Evolutionary conservation across 2,329 filamentous ascomycete genomes (phyloP).

Genomic region (Calonectria hawksworthii): DNA sequence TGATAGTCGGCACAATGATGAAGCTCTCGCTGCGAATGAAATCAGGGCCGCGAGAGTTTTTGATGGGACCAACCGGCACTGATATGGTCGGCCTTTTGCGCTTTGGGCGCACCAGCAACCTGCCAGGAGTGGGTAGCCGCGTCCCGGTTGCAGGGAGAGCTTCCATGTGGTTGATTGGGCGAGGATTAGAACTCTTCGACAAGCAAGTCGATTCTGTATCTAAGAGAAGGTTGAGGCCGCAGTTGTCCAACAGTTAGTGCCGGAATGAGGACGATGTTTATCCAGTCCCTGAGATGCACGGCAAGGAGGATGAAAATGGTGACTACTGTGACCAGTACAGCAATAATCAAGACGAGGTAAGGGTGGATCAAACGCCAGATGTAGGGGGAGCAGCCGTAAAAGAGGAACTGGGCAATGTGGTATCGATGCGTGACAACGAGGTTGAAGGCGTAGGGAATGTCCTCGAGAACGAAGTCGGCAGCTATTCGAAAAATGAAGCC

Average conservation of each 20-base stretch:
- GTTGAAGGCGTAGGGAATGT: not conserved
- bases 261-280: not conserved
- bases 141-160: conserved; percentile 27
- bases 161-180: conserved; percentile 36
- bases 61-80: conserved; percentile 54
- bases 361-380: not conserved
- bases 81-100: conserved; percentile 51
- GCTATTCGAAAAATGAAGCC: not conserved
- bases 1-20: conserved; percentile 52
- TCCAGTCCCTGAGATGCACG: not conserved
- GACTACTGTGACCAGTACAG: not conserved
- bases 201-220: not conserved
- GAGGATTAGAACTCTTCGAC: not conserved
- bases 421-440: not conserved
- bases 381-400: not conserved
- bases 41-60: conserved; percentile 52
- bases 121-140: conserved; percentile 33
- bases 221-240: not conserved
- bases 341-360: not conserved
- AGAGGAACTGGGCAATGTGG: not conserved
- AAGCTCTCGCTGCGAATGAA: conserved; percentile 52
- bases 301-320: not conserved
- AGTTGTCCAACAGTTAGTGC: not conserved
- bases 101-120: conserved; percentile 32
- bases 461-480: not conserved